phyloP scores from a whole-genome alignment of 495 filamentous ascomycete species.

The Podospora sp. region DNA sequence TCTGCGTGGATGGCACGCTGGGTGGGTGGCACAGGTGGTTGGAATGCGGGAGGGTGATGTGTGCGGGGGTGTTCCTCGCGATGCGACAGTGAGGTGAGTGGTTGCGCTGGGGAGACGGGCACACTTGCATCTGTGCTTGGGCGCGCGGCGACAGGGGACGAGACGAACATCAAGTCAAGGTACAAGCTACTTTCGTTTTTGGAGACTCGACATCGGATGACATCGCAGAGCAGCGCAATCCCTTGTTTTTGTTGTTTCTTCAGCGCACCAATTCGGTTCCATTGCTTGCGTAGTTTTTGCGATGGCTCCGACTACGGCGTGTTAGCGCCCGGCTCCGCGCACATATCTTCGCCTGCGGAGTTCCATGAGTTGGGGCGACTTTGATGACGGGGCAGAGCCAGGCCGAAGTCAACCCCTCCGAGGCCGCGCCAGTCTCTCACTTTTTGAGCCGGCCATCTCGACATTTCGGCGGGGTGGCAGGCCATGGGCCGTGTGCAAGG shows the following conservation, averaged over 20 bases:
- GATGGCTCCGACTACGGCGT: background rate
- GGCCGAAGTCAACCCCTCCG: background rate
- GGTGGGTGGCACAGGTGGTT: background rate
- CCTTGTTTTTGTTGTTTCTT: background rate
- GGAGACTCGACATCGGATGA: background rate
- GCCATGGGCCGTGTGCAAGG: slow-evolving; percentile 12
- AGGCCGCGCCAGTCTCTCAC: background rate
- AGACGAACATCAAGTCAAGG: background rate
- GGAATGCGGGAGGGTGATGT: background rate
- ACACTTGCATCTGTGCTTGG: background rate
- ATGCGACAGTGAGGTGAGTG: background rate
- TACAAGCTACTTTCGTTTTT: background rate
- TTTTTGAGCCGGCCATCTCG: background rate
- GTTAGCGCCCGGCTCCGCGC: background rate
- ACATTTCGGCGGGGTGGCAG: background rate
- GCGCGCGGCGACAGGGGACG: background rate
- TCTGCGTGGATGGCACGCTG: background rate
- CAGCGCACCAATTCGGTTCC: background rate
- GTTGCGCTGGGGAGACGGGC: background rate
- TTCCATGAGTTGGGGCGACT: background rate
- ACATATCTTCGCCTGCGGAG: background rate
- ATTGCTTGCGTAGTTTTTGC: background rate
- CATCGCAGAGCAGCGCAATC: background rate
- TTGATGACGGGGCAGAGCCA: background rate
- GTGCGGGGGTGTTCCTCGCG: background rate